Conservation (phyloP, 768 basidiomycete species). For the Leucocoprinus leucothites region DNA sequence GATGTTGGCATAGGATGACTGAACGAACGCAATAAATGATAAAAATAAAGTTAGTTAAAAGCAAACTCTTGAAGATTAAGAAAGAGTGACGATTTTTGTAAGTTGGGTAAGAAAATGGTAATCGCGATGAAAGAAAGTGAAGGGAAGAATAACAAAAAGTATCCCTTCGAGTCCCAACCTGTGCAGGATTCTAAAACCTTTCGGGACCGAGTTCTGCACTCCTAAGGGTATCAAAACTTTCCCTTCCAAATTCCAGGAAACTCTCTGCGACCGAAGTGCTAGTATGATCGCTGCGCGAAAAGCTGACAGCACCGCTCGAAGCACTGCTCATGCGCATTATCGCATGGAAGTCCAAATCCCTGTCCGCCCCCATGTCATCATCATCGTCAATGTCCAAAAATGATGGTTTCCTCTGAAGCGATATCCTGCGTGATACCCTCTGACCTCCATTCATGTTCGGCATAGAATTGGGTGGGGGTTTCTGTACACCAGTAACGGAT, state of each 20-base stretch:
- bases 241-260: conserved; percentile 50
- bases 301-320: conserved; percentile 6
- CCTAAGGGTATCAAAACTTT: conserved; percentile 47
- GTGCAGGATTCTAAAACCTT: not conserved
- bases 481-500: conserved; percentile 22
- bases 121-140: not conserved
- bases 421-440: conserved; percentile 38
- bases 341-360: conserved; percentile 10
- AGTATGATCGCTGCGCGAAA: not conserved
- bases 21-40: not conserved
- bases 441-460: conserved; percentile 24
- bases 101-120: not conserved
- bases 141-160: conserved; percentile 8
- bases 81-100: not conserved
- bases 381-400: conserved; percentile 66
- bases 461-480: conserved; percentile 23
- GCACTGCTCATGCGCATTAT: conserved; percentile 15
- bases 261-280: conserved; percentile 24
- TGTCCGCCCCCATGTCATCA: conserved; percentile 29
- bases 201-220: conserved; percentile 18
- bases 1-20: not conserved
- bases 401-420: conserved; percentile 65
- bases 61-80: not conserved
- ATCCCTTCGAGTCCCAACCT: not conserved
- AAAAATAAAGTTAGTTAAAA: not conserved